phyloP scores from a whole-genome alignment of 1,139 yeast species.

The Ashbya aceris region DNA sequence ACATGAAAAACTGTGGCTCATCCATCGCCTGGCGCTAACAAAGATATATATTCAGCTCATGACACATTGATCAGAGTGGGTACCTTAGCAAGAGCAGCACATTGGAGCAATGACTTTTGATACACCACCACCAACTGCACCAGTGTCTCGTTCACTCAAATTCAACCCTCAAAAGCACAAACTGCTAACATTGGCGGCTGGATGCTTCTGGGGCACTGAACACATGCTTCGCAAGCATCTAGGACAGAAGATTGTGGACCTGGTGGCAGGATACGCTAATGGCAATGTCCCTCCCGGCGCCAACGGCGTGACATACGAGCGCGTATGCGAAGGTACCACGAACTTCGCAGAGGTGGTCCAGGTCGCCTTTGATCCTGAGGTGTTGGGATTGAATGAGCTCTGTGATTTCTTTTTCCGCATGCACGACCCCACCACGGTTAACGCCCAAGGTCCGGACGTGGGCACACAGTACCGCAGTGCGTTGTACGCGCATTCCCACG shows the following conservation, averaged over 20 bases:
- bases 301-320: slow-evolving; percentile 54
- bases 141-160: slow-evolving; percentile 32
- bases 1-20: no score
- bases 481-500: slow-evolving; percentile 51
- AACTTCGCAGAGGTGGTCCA: slow-evolving; percentile 73
- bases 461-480: slow-evolving; percentile 85
- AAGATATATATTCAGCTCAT: no score
- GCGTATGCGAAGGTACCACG: slow-evolving; percentile 70
- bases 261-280: slow-evolving; percentile 85
- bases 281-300: slow-evolving; percentile 37
- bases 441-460: slow-evolving; percentile 69
- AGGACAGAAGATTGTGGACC: slow-evolving; percentile 49
- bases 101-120: background rate
- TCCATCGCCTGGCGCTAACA: no score
- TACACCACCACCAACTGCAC: slow-evolving; percentile 6
- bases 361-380: slow-evolving; percentile 66
- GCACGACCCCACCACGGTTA: slow-evolving; percentile 66
- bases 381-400: slow-evolving; percentile 49
- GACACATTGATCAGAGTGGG: no score
- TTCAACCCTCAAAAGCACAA: slow-evolving; percentile 36
- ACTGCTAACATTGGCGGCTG: slow-evolving; percentile 61
- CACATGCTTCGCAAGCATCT: slow-evolving; percentile 68
- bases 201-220: slow-evolving; percentile 96
- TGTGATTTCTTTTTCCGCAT: slow-evolving; percentile 80
- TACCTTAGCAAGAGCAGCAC: no score